These are phyloP conservation scores for Skeletonema marinoi DNA, from an alignment of 108 stramenopile genomes.

Conservation along the genomic window DNA sequence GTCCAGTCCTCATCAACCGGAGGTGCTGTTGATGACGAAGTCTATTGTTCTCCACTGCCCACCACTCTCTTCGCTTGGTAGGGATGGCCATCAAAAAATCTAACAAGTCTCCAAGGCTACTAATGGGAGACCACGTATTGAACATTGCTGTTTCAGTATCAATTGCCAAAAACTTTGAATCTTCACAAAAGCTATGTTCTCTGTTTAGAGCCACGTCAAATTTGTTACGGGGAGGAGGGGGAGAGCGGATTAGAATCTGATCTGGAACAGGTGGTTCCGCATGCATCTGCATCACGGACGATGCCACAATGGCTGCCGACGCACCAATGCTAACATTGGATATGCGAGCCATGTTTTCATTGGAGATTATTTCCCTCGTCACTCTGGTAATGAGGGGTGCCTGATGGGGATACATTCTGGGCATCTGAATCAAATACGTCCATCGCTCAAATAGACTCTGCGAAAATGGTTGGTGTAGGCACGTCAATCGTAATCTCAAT, in stretches of 20 bases:
- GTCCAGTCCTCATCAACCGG: background rate
- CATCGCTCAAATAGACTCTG: slow-evolving; percentile 31
- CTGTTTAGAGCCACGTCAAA: background rate
- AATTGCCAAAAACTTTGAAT: slow-evolving; percentile 23
- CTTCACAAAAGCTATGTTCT: background rate
- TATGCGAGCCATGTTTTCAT: slow-evolving; percentile 27
- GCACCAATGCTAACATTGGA: slow-evolving; percentile 4
- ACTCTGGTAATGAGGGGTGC: slow-evolving; percentile 58
- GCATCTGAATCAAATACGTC: slow-evolving; percentile 59
- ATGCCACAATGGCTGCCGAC: slow-evolving; percentile 36
- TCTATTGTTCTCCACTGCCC: slow-evolving; percentile 24
- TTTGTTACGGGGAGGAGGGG: slow-evolving; percentile 3
- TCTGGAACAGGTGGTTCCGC: slow-evolving; percentile 41
- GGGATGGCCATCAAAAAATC: slow-evolving; percentile 53
- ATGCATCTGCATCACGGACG: slow-evolving; percentile 48
- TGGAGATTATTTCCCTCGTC: slow-evolving; percentile 29
- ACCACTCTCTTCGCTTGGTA: slow-evolving; percentile 35
- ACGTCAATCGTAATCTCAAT: slow-evolving; percentile 47
- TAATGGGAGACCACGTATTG: slow-evolving; percentile 61
- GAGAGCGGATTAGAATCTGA: slow-evolving; percentile 15
- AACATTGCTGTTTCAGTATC: slow-evolving; percentile 48
- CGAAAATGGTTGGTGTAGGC: slow-evolving; percentile 21
- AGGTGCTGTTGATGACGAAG: slow-evolving; percentile 11
- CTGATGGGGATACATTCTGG: slow-evolving; percentile 78
- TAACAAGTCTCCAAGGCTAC: slow-evolving; percentile 58